phyloP scores from a whole-genome alignment of 78 protist species.

The Polysphondylium violaceum region DNA sequence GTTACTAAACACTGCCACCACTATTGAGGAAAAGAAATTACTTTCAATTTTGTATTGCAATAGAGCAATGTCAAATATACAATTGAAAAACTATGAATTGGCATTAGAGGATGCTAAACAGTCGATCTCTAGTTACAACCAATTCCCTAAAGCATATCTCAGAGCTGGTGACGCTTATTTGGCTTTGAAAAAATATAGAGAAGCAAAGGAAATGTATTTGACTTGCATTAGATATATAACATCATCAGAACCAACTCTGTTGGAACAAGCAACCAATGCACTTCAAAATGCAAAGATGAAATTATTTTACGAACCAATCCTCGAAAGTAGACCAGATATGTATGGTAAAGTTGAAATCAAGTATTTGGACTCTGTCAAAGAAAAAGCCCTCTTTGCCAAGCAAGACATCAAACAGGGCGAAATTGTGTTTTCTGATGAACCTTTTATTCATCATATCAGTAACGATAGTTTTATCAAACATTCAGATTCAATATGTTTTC shows the following conservation, averaged over 20 bases:
- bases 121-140: conserved; percentile 3
- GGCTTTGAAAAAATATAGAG: conserved; percentile 23
- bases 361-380: conserved; percentile 37
- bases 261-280: conserved; percentile 26
- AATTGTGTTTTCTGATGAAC: conserved; percentile 29
- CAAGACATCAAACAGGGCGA: conserved; percentile 51
- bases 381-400: conserved; percentile 48
- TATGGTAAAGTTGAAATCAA: conserved; percentile 26
- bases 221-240: conserved; percentile 20
- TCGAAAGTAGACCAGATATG: not conserved
- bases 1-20: not conserved
- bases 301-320: conserved; percentile 67
- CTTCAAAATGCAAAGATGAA: conserved; percentile 64
- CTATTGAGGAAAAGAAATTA: conserved; percentile 3
- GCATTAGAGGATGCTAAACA: conserved; percentile 33
- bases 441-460: conserved; percentile 20
- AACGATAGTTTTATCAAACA: not conserved
- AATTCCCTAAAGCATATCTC: conserved; percentile 10
- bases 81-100: conserved; percentile 9
- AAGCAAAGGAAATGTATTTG: conserved; percentile 56
- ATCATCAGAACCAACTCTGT: not conserved
- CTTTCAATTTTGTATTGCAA: conserved; percentile 17
- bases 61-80: conserved; percentile 10
- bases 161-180: conserved; percentile 54
- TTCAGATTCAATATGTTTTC: conserved; percentile 2